Base-by-base conservation (phyloP, 768 basidiomycete genomes). In the Daedalea quercina region DNA sequence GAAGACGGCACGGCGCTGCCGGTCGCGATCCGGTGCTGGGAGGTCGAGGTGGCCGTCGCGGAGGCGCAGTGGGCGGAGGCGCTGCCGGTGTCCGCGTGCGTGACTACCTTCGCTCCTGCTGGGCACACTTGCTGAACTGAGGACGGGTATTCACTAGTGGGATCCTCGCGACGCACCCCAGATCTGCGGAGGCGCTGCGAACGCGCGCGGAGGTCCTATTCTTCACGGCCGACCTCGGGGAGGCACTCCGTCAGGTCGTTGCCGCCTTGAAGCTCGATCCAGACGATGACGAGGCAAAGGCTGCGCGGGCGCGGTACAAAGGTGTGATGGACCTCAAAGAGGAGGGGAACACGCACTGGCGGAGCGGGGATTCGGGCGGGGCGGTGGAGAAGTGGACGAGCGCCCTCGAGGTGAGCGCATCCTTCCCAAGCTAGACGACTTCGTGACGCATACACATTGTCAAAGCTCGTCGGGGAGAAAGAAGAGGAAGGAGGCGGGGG, bases 271-370 rank as follows among this genome's bases (percentile, higher is more conserved):
- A 83, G 19, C 69, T 82, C 23, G 91, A 92, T 64, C 90, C 90
- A 0, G 85, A 82, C 17, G 77, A 85, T 57, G 78, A 78, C 51
- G 72, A 69, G 2, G 87, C 88, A 0, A 78, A 80, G 47, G 76
- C 74, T 33, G 68, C 90, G 47, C 76, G 88, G 34, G 83, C 81
- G 64, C 79, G 86, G 7, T 74, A 87, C 17, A 85, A 84, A 57
- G 84, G 85, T 20, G 79, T 93, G 15, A 89, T 91, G 51, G 71
- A 79, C 52, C 65, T 84, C 42, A 91, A 91, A 60, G 88, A 90
- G 57, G 87, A 87, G 54, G 90, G 90, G 0, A 91, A 92, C 57
- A 61, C 66, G 0, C 72, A 78, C 1, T 92, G 91, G 68, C 88
- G 89, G 65, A 44, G 59, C 0, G 75, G 75, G 1, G 70, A 72